phyloP scores from a whole-genome alignment of 805 yeast species.

The Naumovozyma baii region DNA sequence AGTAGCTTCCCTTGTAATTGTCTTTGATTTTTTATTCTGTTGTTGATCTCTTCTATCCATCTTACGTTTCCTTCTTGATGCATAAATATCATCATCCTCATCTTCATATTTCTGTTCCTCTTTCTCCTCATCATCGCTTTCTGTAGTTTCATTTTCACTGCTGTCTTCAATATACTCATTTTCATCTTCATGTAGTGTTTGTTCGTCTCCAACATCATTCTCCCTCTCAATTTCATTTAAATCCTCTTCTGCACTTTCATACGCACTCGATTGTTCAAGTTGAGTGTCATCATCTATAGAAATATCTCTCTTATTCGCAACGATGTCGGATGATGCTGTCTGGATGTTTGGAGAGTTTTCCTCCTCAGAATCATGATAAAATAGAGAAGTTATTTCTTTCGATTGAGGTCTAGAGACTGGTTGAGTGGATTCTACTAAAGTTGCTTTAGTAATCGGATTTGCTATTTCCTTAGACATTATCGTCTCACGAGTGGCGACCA shows the following conservation, averaged over 20 bases:
- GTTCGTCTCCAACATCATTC: constrained; percentile 2
- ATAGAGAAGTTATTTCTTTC: background rate
- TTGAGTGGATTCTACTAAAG: background rate
- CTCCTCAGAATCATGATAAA: background rate
- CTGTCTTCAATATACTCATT: constrained; percentile 2
- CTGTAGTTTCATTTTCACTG: constrained; percentile 2
- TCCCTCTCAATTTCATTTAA: background rate
- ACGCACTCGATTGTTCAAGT: background rate
- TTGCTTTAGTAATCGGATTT: background rate
- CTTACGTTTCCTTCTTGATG: constrained; percentile 1
- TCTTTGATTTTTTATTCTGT: background rate
- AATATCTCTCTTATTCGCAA: background rate
- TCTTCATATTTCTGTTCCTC: constrained; percentile 1
- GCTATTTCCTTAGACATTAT: background rate
- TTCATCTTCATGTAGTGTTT: constrained; percentile 3
- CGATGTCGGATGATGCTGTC: background rate
- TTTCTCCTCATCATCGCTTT: constrained; percentile 1
- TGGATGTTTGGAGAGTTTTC: background rate
- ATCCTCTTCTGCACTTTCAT: background rate
- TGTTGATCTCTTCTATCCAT: background rate
- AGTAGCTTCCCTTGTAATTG: background rate
- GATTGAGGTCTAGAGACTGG: background rate
- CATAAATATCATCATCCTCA: constrained; percentile 2
- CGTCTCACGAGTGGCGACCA: too few species aligned
- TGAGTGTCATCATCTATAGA: background rate